phyloP scores from a whole-genome alignment of 2,329 filamentous ascomycete species.

The Hypoxylon rubiginosum region DNA sequence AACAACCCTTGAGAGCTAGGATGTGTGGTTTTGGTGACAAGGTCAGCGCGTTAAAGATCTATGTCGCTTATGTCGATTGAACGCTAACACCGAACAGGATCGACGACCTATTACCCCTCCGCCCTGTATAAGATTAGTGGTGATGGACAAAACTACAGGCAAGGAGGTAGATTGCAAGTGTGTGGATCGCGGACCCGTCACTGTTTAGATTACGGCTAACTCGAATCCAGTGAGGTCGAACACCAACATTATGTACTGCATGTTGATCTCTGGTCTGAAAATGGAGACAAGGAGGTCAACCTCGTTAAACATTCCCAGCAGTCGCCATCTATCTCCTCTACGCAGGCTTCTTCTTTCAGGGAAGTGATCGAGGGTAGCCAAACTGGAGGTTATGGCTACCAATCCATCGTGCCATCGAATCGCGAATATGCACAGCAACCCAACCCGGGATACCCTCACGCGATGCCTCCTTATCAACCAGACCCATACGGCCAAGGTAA shows the following conservation, averaged over 20 bases:
- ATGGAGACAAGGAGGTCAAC: constrained; percentile 74
- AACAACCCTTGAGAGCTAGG: constrained; percentile 91
- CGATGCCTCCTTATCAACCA: constrained; percentile 47
- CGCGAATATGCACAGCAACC: constrained; percentile 48
- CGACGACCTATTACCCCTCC: constrained; percentile 95
- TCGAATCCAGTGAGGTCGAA: constrained; percentile 45
- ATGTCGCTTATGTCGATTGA: constrained; percentile 19
- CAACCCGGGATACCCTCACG: constrained; percentile 45
- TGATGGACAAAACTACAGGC: constrained; percentile 79
- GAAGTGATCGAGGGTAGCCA: constrained; percentile 51
- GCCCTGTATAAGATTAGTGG: constrained; percentile 87
- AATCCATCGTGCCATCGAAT: constrained; percentile 49
- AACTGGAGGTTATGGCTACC: constrained; percentile 46
- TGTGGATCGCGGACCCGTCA: constrained; percentile 50
- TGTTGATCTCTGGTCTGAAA: constrained; percentile 77
- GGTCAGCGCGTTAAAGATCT: constrained; percentile 63
- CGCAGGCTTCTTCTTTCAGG: constrained; percentile 80
- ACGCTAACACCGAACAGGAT: constrained; percentile 69
- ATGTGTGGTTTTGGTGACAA: constrained; percentile 99
- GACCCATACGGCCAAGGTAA: constrained; percentile 51
- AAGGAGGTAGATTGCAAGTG: constrained; percentile 89
- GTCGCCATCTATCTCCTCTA: constrained; percentile 83
- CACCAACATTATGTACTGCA: constrained; percentile 59
- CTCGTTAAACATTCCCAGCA: constrained; percentile 74
- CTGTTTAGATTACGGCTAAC: constrained; percentile 28